Conservation (phyloP, 257 asterid genomes). For the Fraxinus excelsior region DNA sequence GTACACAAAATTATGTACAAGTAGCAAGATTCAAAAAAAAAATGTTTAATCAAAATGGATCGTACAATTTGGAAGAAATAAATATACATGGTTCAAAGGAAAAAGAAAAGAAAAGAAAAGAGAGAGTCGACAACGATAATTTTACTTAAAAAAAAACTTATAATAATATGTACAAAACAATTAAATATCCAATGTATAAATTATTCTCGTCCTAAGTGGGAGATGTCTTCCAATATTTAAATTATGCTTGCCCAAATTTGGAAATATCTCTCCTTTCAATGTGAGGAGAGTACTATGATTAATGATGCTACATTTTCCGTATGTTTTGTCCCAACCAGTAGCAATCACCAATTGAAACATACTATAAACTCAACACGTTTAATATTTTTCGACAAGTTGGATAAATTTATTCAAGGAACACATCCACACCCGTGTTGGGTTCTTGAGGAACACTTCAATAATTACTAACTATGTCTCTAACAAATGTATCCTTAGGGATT, state of each 20-base stretch:
- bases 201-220: too few relatives aligned
- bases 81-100: too few relatives aligned
- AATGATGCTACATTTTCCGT: neutral
- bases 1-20: too few relatives aligned
- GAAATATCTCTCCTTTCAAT: neutral
- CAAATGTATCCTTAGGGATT: too few relatives aligned
- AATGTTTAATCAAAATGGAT: too few relatives aligned
- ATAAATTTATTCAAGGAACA: neutral
- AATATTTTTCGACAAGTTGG: neutral
- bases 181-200: neutral
- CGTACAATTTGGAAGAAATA: too few relatives aligned
- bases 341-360: neutral
- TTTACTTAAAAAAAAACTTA: neutral
- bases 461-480: too few relatives aligned
- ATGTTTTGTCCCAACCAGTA: neutral
- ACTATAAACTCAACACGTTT: neutral
- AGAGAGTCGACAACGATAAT: neutral
- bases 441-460: neutral
- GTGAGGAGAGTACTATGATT: neutral
- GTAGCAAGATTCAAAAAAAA: too few relatives aligned
- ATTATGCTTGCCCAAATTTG: neutral
- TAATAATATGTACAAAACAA: neutral
- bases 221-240: too few relatives aligned
- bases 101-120: too few relatives aligned
- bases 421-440: neutral